Conservation (phyloP, 352 stramenopile species). For the Pythium coloratum region DNA sequence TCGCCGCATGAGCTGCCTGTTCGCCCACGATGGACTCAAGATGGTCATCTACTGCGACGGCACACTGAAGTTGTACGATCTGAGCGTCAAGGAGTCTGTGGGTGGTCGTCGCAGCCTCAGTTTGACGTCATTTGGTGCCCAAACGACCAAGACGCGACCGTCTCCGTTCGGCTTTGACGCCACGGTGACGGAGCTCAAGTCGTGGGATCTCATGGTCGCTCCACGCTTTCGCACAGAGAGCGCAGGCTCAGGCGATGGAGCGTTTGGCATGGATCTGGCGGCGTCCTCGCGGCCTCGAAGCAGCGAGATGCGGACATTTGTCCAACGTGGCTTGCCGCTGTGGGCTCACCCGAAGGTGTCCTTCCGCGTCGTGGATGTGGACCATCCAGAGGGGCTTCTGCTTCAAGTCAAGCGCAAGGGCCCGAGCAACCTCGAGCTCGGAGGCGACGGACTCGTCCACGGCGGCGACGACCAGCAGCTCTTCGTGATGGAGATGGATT, state of each 20-base stretch:
- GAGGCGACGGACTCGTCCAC: constrained; percentile 41
- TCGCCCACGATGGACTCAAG: constrained; percentile 62
- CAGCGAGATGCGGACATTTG: constrained; percentile 64
- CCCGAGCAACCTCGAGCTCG: constrained; percentile 37
- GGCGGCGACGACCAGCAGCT: constrained; percentile 70
- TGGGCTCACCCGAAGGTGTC: constrained; percentile 79
- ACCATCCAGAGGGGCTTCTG: constrained; percentile 51
- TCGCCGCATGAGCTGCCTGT: constrained; percentile 63
- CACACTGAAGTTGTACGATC: constrained; percentile 66
- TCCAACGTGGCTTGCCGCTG: constrained; percentile 57
- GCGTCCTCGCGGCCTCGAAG: constrained; percentile 1
- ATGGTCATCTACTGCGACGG: constrained; percentile 65
- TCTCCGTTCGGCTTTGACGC: constrained; percentile 68
- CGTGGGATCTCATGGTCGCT: constrained; percentile 48
- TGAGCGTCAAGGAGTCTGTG: constrained; percentile 29
- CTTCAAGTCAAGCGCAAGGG: constrained; percentile 77
- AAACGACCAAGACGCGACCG: constrained; percentile 51
- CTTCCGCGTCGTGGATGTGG: constrained; percentile 57
- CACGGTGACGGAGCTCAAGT: constrained; percentile 57
- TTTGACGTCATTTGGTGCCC: constrained; percentile 8
- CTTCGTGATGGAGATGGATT: constrained; percentile 87
- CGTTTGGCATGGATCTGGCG: constrained; percentile 3
- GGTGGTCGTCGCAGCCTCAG: constrained; percentile 11
- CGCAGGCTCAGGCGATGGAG: background rate
- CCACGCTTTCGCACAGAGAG: constrained; percentile 21